These are phyloP conservation scores for Phialemoniopsis sp. DNA, from an alignment of 2,329 filamentous ascomycete species.

Conservation along the genomic window DNA sequence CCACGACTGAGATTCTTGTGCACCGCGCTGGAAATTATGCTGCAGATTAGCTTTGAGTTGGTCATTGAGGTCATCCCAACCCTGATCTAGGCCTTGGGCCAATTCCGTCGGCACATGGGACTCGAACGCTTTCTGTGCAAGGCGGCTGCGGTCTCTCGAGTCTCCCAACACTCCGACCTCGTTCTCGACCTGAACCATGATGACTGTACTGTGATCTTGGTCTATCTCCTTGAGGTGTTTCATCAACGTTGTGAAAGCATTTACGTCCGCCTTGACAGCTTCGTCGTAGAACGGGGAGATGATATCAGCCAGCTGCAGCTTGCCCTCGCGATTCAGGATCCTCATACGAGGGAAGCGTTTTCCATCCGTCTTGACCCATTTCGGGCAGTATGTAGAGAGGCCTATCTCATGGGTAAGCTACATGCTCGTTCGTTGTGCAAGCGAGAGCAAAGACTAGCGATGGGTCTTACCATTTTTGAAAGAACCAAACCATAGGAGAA, in stretches of 20 bases:
- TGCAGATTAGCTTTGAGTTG: constrained; percentile 11
- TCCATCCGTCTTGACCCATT: constrained; percentile 18
- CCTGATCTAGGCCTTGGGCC: constrained; percentile 6
- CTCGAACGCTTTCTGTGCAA: constrained; percentile 34
- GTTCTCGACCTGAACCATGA: constrained; percentile 57
- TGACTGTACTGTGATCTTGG: constrained; percentile 37
- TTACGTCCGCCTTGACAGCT: constrained; percentile 14
- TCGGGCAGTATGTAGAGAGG: constrained; percentile 14
- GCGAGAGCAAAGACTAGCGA: too few species aligned
- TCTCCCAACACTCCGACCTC: constrained; percentile 48
- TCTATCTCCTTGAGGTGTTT: constrained; percentile 35
- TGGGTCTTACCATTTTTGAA: constrained; percentile 17
- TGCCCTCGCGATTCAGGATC: constrained; percentile 18
- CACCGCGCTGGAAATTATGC: too few species aligned
- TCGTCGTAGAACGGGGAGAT: constrained; percentile 19
- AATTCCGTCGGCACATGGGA: constrained; percentile 17
- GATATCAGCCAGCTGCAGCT: constrained; percentile 16
- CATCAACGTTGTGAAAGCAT: constrained; percentile 22
- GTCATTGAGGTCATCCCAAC: constrained; percentile 7
- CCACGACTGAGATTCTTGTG: too few species aligned
- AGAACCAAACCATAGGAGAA: constrained; percentile 19
- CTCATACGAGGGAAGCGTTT: constrained; percentile 18
- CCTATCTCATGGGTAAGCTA: too few species aligned
- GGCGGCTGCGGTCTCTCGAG: constrained; percentile 38
- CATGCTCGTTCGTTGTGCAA: too few species aligned